Evolutionary conservation across 148 eudicot genomes (phyloP).

Genomic region (Amaranthus cruentus): DNA sequence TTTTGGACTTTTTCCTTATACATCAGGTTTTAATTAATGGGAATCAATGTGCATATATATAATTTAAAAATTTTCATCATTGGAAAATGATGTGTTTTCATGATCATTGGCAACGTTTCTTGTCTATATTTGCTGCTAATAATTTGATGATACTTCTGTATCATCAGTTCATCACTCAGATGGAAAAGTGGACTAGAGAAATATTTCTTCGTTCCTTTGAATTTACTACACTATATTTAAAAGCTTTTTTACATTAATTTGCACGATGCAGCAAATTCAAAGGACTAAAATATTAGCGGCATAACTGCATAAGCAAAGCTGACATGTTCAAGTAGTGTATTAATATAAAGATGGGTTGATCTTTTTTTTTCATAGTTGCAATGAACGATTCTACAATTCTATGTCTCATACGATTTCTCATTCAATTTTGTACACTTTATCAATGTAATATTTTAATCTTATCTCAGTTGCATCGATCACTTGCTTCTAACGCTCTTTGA

Average conservation of each 20-base stretch:
- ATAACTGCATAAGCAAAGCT: conserved; percentile 6
- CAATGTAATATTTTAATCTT: too few species aligned
- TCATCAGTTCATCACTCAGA: conserved; percentile 6
- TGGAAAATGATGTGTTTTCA: conserved; percentile 4
- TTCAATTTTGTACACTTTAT: too few species aligned
- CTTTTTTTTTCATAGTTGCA: background rate
- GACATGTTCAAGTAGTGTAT: conserved; percentile 21
- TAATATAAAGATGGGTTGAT: conserved; percentile 18
- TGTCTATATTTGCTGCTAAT: conserved; percentile 20
- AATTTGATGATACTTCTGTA: conserved; percentile 9
- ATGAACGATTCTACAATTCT: too few species aligned
- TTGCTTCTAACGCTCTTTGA: too few species aligned
- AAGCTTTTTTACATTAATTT: too few species aligned
- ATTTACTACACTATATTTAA: too few species aligned
- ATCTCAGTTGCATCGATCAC: too few species aligned
- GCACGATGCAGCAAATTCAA: too few species aligned
- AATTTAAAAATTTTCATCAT: conserved; percentile 8
- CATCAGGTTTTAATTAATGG: background rate
- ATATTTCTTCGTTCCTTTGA: background rate
- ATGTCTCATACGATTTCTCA: too few species aligned
- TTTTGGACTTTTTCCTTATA: background rate
- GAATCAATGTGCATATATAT: conserved; percentile 30
- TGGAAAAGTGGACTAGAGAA: conserved; percentile 10
- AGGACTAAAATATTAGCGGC: conserved; percentile 8
- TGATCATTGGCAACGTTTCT: background rate